phyloP scores from a whole-genome alignment of 768 basidiomycete genomes.

The Xerocomus potaroensis region DNA sequence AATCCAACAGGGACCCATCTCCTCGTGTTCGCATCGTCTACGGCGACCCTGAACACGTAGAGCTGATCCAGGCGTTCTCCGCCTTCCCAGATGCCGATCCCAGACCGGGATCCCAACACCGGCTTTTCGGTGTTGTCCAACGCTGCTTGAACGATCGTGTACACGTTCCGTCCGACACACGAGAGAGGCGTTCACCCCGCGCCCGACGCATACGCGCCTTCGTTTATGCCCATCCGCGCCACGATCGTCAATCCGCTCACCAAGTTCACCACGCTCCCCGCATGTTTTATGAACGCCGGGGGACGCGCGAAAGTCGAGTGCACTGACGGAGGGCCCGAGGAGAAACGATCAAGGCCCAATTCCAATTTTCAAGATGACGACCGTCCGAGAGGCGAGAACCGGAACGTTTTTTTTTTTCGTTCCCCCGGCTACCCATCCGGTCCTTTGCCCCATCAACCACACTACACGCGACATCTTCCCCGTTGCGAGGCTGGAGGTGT shows the following conservation, averaged over 20 bases:
- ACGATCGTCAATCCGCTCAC: constrained; percentile 7
- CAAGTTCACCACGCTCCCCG: constrained; percentile 15
- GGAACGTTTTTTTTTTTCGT: too few relatives aligned
- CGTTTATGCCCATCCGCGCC: constrained; percentile 13
- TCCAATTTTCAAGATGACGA: too few relatives aligned
- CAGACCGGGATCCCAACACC: background rate
- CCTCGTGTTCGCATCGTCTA: constrained; percentile 17
- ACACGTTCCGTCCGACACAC: constrained; percentile 21
- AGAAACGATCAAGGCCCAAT: too few relatives aligned
- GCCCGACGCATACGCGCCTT: constrained; percentile 4
- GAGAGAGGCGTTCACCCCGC: constrained; percentile 13
- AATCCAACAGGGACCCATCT: constrained; percentile 14
- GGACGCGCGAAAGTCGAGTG: constrained; percentile 8
- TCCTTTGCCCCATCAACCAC: constrained; percentile 5
- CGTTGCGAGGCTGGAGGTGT: constrained; percentile 9
- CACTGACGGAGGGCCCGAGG: too few relatives aligned
- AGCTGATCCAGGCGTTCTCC: constrained; percentile 21
- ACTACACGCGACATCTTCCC: constrained; percentile 9
- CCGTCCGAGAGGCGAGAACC: too few relatives aligned
- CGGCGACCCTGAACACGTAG: constrained; percentile 3
- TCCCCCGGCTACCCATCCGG: too few relatives aligned
- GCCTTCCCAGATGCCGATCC: constrained; percentile 12
- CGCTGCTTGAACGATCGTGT: background rate
- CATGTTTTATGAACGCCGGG: constrained; percentile 19
- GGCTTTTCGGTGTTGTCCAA: background rate